Percentiles rank a stretch among this genome's conserved stretches.
These are phyloP conservation scores for Tulasnella sp. DNA, from an alignment of 768 basidiomycete genomes.

Conservation along the genomic window DNA sequence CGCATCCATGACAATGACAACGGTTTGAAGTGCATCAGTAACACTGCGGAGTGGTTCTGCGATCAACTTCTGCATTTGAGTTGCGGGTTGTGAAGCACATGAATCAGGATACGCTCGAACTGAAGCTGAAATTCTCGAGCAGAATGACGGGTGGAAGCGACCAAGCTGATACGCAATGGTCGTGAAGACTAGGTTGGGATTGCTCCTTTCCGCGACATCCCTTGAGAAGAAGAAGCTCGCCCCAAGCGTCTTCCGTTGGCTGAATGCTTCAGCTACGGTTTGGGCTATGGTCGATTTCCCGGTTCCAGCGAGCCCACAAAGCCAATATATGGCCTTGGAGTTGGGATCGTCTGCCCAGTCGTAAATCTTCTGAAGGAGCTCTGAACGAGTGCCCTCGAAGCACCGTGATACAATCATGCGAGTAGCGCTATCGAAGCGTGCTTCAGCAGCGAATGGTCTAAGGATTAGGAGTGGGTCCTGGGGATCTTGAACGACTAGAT, in stretches of 20 bases:
- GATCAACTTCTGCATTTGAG: slow-evolving; percentile 19
- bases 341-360: slow-evolving; percentile 4
- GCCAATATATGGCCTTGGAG: slow-evolving; percentile 21
- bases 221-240: slow-evolving; percentile 28
- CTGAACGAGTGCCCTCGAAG: slow-evolving; percentile 1
- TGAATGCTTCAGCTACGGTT: slow-evolving; percentile 23
- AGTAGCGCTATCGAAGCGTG: slow-evolving; percentile 6
- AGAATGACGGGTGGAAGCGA: slow-evolving; percentile 11
- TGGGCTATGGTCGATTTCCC: slow-evolving; percentile 32
- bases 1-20: slow-evolving; percentile 29
- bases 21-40: neutral
- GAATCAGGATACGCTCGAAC: slow-evolving; percentile 9
- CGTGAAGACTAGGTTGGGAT: slow-evolving; percentile 22
- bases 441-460: neutral
- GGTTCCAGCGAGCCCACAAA: slow-evolving; percentile 28
- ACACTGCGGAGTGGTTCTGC: slow-evolving; percentile 4
- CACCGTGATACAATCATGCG: neutral
- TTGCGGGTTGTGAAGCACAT: slow-evolving; percentile 15
- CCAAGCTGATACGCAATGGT: slow-evolving; percentile 28
- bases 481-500: neutral
- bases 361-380: slow-evolving; percentile 1
- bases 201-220: slow-evolving; percentile 17
- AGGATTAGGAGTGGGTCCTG: neutral
- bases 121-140: slow-evolving; percentile 4
- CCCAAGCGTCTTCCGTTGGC: slow-evolving; percentile 23